Conservation (phyloP, 163 green algal genomes). For the Picocystis sp. region DNA sequence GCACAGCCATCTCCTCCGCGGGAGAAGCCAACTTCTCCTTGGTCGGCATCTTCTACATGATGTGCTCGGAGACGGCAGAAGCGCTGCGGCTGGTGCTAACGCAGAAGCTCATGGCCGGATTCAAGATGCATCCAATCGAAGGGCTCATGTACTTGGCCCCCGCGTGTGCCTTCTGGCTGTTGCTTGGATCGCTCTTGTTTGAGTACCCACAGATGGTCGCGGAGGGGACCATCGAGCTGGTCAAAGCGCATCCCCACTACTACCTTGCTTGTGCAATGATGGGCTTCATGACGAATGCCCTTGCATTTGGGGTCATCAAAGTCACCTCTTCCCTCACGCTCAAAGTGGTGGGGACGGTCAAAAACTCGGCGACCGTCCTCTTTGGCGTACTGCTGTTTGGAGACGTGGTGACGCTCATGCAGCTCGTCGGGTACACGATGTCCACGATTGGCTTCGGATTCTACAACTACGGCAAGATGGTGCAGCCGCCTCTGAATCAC, state of each 20-base stretch:
- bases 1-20: conserved; percentile 34
- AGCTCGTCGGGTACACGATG: too few relatives aligned
- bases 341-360: too few relatives aligned
- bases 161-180: conserved; percentile 59
- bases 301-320: too few relatives aligned
- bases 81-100: conserved; percentile 69
- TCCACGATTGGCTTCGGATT: too few relatives aligned
- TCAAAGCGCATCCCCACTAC: not conserved
- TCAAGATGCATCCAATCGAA: conserved; percentile 79
- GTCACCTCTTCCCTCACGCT: too few relatives aligned
- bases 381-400: too few relatives aligned
- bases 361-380: too few relatives aligned
- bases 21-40: conserved; percentile 53
- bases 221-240: conserved; percentile 3
- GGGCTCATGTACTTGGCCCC: conserved; percentile 77
- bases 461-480: too few relatives aligned
- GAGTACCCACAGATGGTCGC: conserved; percentile 39
- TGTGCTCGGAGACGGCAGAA: conserved; percentile 48
- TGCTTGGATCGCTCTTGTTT: conserved; percentile 27
- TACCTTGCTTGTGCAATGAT: too few relatives aligned
- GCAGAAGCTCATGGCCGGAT: conserved; percentile 60
- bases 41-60: conserved; percentile 61
- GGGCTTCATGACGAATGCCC: too few relatives aligned
- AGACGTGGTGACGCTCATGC: too few relatives aligned
- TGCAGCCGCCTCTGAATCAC: too few relatives aligned